Conservation (phyloP, 78 protist genomes). For the Bigelowiella natans region DNA sequence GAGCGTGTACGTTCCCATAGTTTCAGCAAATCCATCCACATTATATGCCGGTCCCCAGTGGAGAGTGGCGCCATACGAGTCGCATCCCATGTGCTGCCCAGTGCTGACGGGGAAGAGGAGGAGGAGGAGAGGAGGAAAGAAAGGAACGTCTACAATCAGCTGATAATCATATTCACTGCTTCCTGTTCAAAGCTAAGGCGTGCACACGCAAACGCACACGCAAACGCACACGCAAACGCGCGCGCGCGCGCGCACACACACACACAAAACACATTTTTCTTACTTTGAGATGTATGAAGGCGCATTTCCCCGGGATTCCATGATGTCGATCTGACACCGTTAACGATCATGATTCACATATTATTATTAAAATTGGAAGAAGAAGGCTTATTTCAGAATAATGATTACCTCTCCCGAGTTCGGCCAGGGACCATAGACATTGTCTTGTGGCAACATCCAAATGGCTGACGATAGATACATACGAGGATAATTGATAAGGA, state of each 20-base stretch:
- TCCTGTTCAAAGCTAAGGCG: too few species aligned
- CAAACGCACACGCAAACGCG: too few species aligned
- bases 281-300: not conserved
- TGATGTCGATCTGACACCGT: not conserved
- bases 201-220: too few species aligned
- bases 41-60: not conserved
- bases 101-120: too few species aligned
- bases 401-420: not conserved
- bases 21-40: not conserved
- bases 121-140: too few species aligned
- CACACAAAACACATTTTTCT: not conserved
- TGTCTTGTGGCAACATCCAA: not conserved
- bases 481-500: too few species aligned
- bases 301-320: not conserved
- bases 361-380: too few species aligned
- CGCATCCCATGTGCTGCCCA: not conserved
- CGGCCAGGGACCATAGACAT: not conserved
- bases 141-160: too few species aligned
- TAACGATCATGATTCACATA: too few species aligned
- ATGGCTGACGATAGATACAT: not conserved
- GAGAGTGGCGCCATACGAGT: not conserved
- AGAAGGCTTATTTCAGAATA: too few species aligned
- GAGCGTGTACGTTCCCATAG: not conserved
- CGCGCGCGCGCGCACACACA: too few species aligned
- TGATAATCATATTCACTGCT: too few species aligned